Conservation (phyloP, 306 rosid species). For the Arachis hypogaea region DNA sequence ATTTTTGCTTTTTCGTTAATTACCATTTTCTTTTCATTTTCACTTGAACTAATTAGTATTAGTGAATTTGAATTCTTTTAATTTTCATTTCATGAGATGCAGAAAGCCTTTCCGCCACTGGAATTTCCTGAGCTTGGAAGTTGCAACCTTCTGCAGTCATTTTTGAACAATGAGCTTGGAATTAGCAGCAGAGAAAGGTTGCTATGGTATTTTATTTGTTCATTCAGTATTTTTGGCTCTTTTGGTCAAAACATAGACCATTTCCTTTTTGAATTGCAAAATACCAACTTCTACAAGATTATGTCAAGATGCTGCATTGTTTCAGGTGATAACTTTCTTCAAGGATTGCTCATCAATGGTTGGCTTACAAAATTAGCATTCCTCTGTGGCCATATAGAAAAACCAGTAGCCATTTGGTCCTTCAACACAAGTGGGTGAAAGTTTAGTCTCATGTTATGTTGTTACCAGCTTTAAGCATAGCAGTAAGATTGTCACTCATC, state of each 20-base stretch:
- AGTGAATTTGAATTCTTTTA: too few relatives aligned
- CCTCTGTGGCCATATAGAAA: slow-evolving; percentile 58
- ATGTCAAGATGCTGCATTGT: slow-evolving; percentile 29
- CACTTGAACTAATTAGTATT: too few relatives aligned
- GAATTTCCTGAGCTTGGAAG: slow-evolving; percentile 51
- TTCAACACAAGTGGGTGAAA: slow-evolving; percentile 70
- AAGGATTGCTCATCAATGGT: slow-evolving; percentile 69
- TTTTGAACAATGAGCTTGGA: slow-evolving; percentile 68
- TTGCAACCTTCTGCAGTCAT: slow-evolving; percentile 60
- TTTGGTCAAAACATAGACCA: slow-evolving; percentile 5
- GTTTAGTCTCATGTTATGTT: slow-evolving; percentile 16
- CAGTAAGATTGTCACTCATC: slow-evolving; percentile 10
- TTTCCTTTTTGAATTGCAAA: background rate
- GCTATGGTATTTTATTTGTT: slow-evolving; percentile 13
- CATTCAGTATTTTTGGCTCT: slow-evolving; percentile 12
- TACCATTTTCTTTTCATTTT: too few relatives aligned
- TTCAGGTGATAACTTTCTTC: slow-evolving; percentile 68
- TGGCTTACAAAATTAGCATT: slow-evolving; percentile 73
- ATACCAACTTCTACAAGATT: background rate
- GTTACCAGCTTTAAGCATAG: background rate
- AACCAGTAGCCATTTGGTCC: slow-evolving; percentile 71
- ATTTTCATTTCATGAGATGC: slow-evolving; percentile 44
- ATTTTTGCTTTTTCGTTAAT: too few relatives aligned
- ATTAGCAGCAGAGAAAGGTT: slow-evolving; percentile 67
- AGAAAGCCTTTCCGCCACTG: slow-evolving; percentile 64